These are phyloP conservation scores for Leucocoprinus sp. DNA, from an alignment of 768 basidiomycete species.

Conservation along the genomic window DNA sequence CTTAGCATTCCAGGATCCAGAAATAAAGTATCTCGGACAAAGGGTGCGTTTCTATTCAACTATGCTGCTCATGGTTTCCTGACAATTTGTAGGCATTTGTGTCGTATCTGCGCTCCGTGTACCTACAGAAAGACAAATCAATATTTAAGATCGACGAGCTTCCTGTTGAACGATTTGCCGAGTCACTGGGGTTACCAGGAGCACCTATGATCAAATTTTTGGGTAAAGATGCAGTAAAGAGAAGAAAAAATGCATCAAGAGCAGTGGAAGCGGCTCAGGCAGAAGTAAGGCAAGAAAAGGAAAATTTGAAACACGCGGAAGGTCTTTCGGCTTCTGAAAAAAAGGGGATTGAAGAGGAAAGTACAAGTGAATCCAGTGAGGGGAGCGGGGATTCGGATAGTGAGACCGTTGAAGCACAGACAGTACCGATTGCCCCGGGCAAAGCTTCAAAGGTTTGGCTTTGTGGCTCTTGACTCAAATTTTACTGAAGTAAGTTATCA, in stretches of 20 bases:
- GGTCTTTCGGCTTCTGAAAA: slow-evolving; percentile 7
- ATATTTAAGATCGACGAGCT: slow-evolving; percentile 83
- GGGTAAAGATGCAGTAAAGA: slow-evolving; percentile 55
- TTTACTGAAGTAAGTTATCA: slow-evolving; percentile 11
- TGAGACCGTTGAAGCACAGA: slow-evolving; percentile 19
- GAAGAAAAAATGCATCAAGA: slow-evolving; percentile 67
- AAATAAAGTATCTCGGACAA: slow-evolving; percentile 95
- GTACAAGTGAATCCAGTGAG: slow-evolving; percentile 25
- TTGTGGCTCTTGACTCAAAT: neutral
- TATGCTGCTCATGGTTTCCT: neutral
- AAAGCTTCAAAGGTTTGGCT: slow-evolving; percentile 35
- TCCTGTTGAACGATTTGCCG: slow-evolving; percentile 78
- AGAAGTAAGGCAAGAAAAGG: slow-evolving; percentile 18
- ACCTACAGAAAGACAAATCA: slow-evolving; percentile 89
- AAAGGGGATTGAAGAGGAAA: slow-evolving; percentile 16
- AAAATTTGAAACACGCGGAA: slow-evolving; percentile 1
- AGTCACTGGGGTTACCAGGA: slow-evolving; percentile 87
- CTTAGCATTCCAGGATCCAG: slow-evolving; percentile 89
- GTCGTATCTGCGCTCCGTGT: slow-evolving; percentile 87
- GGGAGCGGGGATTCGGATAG: slow-evolving; percentile 15
- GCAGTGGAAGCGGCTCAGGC: slow-evolving; percentile 28
- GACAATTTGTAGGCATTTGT: slow-evolving; percentile 70
- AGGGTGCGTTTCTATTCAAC: slow-evolving; percentile 43
- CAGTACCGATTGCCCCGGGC: slow-evolving; percentile 8
- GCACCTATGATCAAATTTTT: slow-evolving; percentile 93